phyloP scores from a whole-genome alignment of 768 basidiomycete genomes.

The Boletus pseudo-olivaceus region DNA sequence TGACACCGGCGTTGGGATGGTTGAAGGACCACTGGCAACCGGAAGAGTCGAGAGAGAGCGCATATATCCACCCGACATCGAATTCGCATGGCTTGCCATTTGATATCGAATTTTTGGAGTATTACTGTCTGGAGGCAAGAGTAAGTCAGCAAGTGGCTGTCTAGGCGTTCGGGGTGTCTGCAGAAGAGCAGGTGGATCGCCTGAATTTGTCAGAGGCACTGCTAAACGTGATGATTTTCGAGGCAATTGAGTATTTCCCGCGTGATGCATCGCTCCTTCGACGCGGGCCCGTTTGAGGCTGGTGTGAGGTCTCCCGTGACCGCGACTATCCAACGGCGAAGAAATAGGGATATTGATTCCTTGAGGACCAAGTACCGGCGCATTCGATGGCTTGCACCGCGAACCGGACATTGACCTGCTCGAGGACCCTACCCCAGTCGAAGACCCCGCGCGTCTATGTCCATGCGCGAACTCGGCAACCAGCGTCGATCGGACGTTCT shows the following conservation, averaged over 20 bases:
- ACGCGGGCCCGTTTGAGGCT: constrained; percentile 13
- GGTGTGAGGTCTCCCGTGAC: background rate
- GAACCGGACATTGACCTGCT: background rate
- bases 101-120: background rate
- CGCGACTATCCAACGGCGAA: constrained; percentile 12
- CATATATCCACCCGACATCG: constrained; percentile 12
- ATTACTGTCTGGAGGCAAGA: background rate
- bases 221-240: constrained; percentile 12
- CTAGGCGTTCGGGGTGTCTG: constrained; percentile 15
- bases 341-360: background rate
- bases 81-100: background rate
- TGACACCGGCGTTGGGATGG: background rate
- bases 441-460: background rate
- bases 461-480: constrained; percentile 1
- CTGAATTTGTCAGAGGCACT: background rate
- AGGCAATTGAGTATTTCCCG: background rate
- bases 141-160: constrained; percentile 21
- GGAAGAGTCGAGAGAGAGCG: background rate
- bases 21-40: background rate
- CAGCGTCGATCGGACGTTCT: constrained; percentile 12
- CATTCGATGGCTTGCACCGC: constrained; percentile 2
- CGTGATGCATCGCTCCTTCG: background rate
- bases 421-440: constrained; percentile 5
- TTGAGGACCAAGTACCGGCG: background rate
- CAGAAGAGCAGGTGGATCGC: background rate